Evolutionary conservation across 2,329 filamentous ascomycete species (phyloP), one percentile per base, ranked within the genome.

Genomic region (Botrytis fragariae): DNA sequence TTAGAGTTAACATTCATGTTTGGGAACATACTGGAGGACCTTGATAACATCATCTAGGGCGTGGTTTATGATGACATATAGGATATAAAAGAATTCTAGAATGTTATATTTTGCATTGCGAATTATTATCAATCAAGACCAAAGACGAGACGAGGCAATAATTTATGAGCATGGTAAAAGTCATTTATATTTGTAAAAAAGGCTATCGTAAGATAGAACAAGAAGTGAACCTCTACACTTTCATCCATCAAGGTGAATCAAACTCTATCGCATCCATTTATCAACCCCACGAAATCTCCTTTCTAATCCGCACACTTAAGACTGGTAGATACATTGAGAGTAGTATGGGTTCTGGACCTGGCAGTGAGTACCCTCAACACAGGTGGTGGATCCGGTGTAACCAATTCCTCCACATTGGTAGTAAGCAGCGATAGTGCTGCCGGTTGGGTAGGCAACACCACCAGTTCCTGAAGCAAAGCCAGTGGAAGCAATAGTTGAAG

Each of bases 391-490:
- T 16, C 78, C 78, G 16, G 73, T 71, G 44, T 72, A 78, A 1
- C 54, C 45, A 62, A 75, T 69, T 72, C 78, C 78, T 63, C 78
- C 78, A 67, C 78, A 79, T 70, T 78, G 76, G 37, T 69, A 60
- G 54, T 75, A 79, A 25, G 45, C 37, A 29, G 63, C 29, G n/a
- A 59, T 14, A 12, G 20, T 16, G 29, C 63, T 42, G n/a, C 60
- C 22, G 20, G 59, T 42, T 42, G 69, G 69, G n/a, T 65, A 65
- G 9, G 69, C 60, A 25, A 61, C 18, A 12, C 35, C 48, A 32
- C 65, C 69, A n/a, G 69, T 72, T 65, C 60, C 69, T 25, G 69
- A 65, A 57, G 69, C 69, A 16, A 65, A 54, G n/a, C 69, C 69
- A 14, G 69, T 71, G 1, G 69, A 71, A 45, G 69, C 60, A n/a